Conservation (phyloP, 75 land plant genomes). For the Pinus albicaulis region DNA sequence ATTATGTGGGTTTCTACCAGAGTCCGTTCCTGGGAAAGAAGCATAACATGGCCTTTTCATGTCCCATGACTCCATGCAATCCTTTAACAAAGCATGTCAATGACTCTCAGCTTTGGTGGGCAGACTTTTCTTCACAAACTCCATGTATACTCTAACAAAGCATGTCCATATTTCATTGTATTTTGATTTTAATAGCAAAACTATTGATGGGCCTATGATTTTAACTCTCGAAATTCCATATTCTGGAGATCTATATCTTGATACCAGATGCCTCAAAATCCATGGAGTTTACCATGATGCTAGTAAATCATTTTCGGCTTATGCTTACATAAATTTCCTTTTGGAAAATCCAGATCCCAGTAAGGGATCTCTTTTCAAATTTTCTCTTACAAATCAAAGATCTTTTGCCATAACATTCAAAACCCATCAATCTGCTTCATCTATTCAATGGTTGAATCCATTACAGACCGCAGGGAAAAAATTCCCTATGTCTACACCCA, state of each 20-base stretch:
- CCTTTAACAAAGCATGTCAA: too few relatives aligned
- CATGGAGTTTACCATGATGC: constrained; percentile 28
- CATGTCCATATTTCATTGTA: constrained; percentile 67
- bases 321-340: constrained; percentile 20
- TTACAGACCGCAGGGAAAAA: constrained; percentile 58
- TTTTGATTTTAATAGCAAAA: constrained; percentile 64
- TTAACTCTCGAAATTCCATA: constrained; percentile 46
- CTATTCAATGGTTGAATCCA: constrained; percentile 87
- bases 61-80: too few relatives aligned
- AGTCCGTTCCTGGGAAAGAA: too few relatives aligned
- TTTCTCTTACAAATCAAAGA: constrained; percentile 33
- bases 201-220: constrained; percentile 59
- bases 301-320: constrained; percentile 34
- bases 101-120: too few relatives aligned
- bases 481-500: constrained; percentile 78
- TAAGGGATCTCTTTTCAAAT: constrained; percentile 38
- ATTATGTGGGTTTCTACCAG: too few relatives aligned
- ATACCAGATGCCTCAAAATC: constrained; percentile 65
- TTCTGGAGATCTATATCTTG: constrained; percentile 62
- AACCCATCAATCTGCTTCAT: constrained; percentile 58
- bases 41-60: too few relatives aligned
- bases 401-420: constrained; percentile 39
- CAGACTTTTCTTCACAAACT: constrained; percentile 66
- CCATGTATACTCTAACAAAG: constrained; percentile 59
- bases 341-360: constrained; percentile 31